Evolutionary conservation across 371 early-diverging fungal genomes (phyloP).

Genomic region (Mucor saturninus): DNA sequence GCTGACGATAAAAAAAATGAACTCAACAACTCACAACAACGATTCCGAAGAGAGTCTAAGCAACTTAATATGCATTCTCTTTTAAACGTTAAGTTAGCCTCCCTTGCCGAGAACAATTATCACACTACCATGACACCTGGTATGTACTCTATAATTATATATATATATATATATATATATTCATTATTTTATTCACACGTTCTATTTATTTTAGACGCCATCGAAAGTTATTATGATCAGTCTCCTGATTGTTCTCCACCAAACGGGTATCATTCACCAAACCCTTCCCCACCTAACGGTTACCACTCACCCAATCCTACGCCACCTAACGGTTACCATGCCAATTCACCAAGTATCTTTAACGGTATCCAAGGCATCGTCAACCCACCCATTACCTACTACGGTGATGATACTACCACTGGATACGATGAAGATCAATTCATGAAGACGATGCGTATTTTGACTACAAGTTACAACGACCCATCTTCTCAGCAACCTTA

Average conservation of each 20-base stretch:
- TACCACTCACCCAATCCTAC: constrained; percentile 31
- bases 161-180: not conserved
- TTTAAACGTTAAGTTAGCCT: constrained; percentile 29
- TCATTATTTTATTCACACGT: constrained; percentile 2
- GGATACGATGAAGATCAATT: constrained; percentile 28
- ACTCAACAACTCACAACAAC: not conserved
- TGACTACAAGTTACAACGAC: constrained; percentile 14
- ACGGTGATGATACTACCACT: constrained; percentile 17
- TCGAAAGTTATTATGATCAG: constrained; percentile 27
- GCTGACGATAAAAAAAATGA: constrained; percentile 36
- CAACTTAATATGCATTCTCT: constrained; percentile 30
- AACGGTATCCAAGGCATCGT: constrained; percentile 22
- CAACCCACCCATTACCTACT: constrained; percentile 29
- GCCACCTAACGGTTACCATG: constrained; percentile 28
- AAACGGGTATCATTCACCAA: constrained; percentile 34
- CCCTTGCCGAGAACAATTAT: constrained; percentile 23
- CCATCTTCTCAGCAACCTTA: not conserved
- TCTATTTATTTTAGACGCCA: constrained; percentile 21
- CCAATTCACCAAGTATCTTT: constrained; percentile 1
- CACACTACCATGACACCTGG: constrained; percentile 31
- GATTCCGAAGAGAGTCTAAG: not conserved
- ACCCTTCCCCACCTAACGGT: constrained; percentile 32
- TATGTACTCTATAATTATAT: not conserved
- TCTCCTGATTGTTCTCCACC: constrained; percentile 32
- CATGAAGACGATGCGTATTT: constrained; percentile 27